These are phyloP conservation scores for Neonectria coccinea DNA, from an alignment of 2,329 filamentous ascomycete species.

Conservation along the genomic window DNA sequence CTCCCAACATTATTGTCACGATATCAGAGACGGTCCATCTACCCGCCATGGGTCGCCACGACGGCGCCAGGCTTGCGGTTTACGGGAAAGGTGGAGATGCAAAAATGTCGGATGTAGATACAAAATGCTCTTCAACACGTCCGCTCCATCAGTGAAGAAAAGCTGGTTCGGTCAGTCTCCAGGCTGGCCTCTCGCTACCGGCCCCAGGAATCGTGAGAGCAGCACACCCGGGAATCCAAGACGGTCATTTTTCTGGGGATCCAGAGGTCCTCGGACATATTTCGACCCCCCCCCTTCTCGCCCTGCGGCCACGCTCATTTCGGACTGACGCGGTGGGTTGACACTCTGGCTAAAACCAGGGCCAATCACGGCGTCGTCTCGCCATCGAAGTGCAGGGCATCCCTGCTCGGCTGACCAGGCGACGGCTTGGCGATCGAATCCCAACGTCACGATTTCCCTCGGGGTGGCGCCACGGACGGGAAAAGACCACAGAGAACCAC, in stretches of 20 bases:
- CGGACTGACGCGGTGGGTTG: conserved; percentile 3
- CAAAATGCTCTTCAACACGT: conserved; percentile 9
- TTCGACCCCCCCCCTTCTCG: conserved; percentile 19
- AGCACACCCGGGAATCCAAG: conserved; percentile 37
- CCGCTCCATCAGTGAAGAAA: conserved; percentile 8
- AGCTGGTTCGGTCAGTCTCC: background rate
- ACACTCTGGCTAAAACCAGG: conserved; percentile 20
- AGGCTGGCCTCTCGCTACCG: background rate
- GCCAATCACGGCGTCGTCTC: conserved; percentile 10
- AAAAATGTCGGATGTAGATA: conserved; percentile 7
- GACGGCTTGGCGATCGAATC: conserved; percentile 13
- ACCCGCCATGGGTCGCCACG: background rate
- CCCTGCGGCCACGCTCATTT: conserved; percentile 11
- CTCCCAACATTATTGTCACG: conserved; percentile 15
- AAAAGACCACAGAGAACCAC: conserved; percentile 8
- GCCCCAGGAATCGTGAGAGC: conserved; percentile 3
- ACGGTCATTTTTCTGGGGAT: conserved; percentile 34
- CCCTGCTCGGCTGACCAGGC: conserved; percentile 20
- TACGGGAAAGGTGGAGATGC: conserved; percentile 1
- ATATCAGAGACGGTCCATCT: background rate
- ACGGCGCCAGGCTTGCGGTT: background rate
- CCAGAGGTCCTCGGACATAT: conserved; percentile 37
- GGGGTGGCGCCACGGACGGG: conserved; percentile 24
- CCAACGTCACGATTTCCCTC: conserved; percentile 15
- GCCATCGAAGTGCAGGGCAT: conserved; percentile 1